Conservation (phyloP, 2,329 filamentous ascomycete species). For the Helminthosporium solani region DNA sequence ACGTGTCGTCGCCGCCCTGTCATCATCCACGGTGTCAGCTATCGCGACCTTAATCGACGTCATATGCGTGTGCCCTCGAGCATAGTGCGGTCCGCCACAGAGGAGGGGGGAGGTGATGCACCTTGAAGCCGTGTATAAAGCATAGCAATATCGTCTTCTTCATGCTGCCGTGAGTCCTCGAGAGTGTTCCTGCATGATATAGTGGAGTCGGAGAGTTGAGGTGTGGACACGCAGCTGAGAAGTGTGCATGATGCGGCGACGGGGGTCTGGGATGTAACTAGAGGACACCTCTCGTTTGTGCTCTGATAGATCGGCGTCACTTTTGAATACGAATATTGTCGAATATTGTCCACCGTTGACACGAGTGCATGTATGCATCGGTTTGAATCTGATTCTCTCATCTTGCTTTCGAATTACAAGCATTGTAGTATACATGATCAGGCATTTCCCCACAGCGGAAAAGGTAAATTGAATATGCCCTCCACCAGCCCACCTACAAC, state of each 20-base stretch:
- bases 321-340: too few species aligned
- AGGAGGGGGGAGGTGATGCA: conserved; percentile 28
- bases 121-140: conserved; percentile 89
- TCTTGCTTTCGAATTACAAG: too few species aligned
- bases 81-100: background rate
- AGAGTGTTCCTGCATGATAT: conserved; percentile 42
- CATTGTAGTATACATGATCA: too few species aligned
- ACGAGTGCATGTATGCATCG: too few species aligned
- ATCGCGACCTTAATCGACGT: background rate
- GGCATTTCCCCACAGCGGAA: too few species aligned
- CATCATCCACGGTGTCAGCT: conserved; percentile 13
- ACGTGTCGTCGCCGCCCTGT: conserved; percentile 75
- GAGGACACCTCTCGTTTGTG: too few species aligned
- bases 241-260: background rate
- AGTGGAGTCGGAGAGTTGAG: conserved; percentile 8
- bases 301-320: too few species aligned
- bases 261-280: conserved; percentile 15
- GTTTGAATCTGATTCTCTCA: too few species aligned
- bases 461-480: too few species aligned
- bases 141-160: conserved; percentile 79
- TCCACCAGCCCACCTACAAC: background rate
- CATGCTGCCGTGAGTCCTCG: conserved; percentile 50
- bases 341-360: too few species aligned
- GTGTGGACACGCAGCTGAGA: conserved; percentile 1
- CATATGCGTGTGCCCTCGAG: background rate